Conservation (phyloP, 257 asterid genomes). For the Marsdenia floribunda region DNA sequence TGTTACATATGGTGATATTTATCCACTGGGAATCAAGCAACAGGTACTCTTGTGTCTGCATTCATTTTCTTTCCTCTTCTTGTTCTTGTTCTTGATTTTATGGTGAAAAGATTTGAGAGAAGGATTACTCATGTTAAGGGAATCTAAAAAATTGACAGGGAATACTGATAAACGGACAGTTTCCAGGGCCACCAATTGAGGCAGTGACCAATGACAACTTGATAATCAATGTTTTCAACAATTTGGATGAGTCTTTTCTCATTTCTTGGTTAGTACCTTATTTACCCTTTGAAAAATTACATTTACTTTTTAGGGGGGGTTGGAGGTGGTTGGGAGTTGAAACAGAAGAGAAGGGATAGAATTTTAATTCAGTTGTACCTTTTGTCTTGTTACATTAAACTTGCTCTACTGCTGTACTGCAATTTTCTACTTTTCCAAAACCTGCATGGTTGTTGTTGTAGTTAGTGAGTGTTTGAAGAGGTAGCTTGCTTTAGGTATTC, state of each 20-base stretch:
- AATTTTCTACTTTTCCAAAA: not conserved
- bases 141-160: constrained; percentile 24
- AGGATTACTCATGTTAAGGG: not conserved
- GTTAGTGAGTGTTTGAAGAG: not conserved
- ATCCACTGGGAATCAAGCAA: constrained; percentile 26
- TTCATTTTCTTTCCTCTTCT: not conserved
- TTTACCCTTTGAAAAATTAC: not conserved
- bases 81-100: not conserved
- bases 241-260: constrained; percentile 34
- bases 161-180: constrained; percentile 34
- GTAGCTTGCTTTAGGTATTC: not conserved
- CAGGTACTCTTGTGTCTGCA: constrained; percentile 8
- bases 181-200: constrained; percentile 30
- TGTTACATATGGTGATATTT: constrained; percentile 24
- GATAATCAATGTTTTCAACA: constrained; percentile 32
- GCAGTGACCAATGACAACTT: constrained; percentile 36
- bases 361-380: not conserved
- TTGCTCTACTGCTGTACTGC: not conserved
- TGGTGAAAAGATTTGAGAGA: not conserved
- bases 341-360: not conserved
- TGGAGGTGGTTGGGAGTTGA: not conserved
- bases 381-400: not conserved
- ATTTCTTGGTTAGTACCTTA: constrained; percentile 23
- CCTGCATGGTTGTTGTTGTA: not conserved
- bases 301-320: not conserved